Percentiles rank a stretch among this genome's conserved stretches.
Conservation (phyloP, 2,329 filamentous ascomycete genomes). For the Sporothrix humicola region DNA sequence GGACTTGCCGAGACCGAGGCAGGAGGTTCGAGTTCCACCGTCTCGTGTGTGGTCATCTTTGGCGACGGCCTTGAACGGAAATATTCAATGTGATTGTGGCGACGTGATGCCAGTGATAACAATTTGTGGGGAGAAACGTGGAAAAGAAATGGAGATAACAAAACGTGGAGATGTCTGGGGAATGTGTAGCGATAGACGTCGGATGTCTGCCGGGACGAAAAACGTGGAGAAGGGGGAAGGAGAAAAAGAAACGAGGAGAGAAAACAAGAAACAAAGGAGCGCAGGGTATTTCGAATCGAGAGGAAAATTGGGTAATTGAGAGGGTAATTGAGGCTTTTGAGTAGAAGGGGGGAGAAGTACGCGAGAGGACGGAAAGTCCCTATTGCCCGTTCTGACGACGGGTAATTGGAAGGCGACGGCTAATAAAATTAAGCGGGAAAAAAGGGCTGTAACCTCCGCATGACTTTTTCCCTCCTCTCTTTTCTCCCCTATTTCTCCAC, state of each 20-base stretch:
- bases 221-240: background rate
- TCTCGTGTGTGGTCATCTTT: background rate
- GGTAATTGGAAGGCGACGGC: background rate
- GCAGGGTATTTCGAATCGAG: background rate
- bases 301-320: background rate
- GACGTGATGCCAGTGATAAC: background rate
- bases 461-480: background rate
- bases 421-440: background rate
- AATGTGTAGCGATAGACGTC: background rate
- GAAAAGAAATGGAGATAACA: too few species aligned
- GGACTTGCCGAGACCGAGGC: too few species aligned
- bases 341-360: background rate
- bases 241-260: too few species aligned
- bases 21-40: background rate
- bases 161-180: conserved; percentile 4
- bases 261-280: background rate
- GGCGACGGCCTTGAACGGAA: background rate
- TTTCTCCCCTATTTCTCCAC: background rate
- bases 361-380: background rate
- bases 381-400: background rate
- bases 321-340: background rate
- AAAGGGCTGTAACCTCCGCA: background rate
- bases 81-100: background rate
- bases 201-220: background rate
- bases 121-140: background rate